phyloP scores from a whole-genome alignment of 345 rosid species.

The Eucalyptus cloeziana region DNA sequence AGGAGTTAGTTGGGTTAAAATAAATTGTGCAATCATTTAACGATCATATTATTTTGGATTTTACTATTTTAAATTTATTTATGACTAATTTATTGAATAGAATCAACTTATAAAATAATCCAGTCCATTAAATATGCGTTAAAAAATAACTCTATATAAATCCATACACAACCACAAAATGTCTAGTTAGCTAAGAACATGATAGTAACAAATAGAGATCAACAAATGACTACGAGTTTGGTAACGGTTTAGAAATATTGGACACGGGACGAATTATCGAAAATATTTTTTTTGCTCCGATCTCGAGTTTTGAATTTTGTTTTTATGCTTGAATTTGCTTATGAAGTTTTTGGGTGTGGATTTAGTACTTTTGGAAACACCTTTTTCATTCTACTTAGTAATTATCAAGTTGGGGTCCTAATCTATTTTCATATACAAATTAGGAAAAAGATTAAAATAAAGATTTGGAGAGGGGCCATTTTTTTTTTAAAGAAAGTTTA shows the following conservation, averaged over 20 bases:
- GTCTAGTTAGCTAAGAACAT: no score
- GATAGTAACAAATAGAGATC: no score
- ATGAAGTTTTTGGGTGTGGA: neutral
- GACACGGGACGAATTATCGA: rapidly evolving
- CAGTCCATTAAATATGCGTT: rapidly evolving
- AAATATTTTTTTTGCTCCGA: neutral
- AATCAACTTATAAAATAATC: neutral
- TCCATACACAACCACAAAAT: no score
- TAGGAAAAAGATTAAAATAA: neutral
- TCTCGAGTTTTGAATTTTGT: neutral
- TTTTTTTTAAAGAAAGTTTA: no score
- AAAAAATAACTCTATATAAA: no score
- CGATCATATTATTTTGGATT: no score
- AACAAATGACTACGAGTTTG: no score
- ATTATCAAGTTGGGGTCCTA: no score
- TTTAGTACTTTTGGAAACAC: neutral
- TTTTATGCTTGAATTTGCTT: neutral
- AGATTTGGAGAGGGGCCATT: no score
- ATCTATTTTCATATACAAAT: no score
- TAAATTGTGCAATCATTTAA: rapidly evolving
- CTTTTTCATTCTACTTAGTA: neutral
- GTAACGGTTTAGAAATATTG: rapidly evolving
- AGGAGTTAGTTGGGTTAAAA: neutral
- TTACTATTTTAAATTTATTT: no score
- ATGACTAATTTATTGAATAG: neutral